Conservation (phyloP, 2,329 filamentous ascomycete genomes). For the Ceratocystis alfenasii region DNA sequence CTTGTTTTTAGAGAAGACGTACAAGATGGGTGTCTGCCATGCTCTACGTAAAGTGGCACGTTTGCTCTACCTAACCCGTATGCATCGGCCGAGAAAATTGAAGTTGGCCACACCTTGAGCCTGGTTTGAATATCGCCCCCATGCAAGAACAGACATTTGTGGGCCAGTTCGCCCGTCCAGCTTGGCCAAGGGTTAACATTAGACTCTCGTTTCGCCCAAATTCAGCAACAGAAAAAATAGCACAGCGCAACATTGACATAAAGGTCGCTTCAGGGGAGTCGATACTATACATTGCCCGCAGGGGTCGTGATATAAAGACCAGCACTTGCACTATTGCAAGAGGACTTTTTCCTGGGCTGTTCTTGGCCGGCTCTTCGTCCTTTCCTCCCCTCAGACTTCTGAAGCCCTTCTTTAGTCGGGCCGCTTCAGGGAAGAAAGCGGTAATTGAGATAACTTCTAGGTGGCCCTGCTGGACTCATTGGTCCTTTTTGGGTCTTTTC, state of each 20-base stretch:
- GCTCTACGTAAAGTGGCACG: too few species aligned
- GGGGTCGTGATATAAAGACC: not conserved
- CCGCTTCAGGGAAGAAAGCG: conserved; percentile 10
- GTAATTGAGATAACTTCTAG: conserved; percentile 5
- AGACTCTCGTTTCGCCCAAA: not conserved
- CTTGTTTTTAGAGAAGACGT: too few species aligned
- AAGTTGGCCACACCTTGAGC: not conserved
- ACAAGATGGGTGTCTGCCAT: too few species aligned
- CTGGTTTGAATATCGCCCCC: not conserved
- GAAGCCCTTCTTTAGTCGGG: not conserved
- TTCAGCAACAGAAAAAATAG: not conserved
- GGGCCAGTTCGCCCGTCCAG: not conserved
- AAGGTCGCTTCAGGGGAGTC: not conserved
- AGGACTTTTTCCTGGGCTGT: not conserved
- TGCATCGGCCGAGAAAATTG: conserved; percentile 1
- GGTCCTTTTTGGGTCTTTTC: conserved; percentile 6
- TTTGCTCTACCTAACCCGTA: not conserved
- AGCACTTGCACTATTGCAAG: not conserved
- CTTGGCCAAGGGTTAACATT: too few species aligned
- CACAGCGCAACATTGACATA: not conserved
- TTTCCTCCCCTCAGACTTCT: not conserved
- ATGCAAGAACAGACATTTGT: not conserved
- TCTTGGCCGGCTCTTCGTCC: not conserved
- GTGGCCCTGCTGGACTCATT: not conserved
- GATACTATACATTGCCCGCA: not conserved